These are phyloP conservation scores for Bolboschoenus planiculmis DNA, from an alignment of 176 grass and related monocot genomes.

Conservation along the genomic window DNA sequence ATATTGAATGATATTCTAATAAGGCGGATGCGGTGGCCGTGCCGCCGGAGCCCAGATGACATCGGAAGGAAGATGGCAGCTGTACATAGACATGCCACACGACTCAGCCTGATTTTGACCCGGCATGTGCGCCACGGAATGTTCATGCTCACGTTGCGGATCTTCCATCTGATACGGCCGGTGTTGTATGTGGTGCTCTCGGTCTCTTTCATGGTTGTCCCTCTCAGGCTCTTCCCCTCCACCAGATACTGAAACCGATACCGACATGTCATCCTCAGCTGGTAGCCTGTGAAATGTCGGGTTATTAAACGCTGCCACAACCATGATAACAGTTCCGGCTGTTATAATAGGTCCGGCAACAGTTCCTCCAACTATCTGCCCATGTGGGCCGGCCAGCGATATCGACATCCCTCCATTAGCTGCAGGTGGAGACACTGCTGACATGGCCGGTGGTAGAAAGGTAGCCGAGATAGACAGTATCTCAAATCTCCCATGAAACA, in stretches of 20 bases:
- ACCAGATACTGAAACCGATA: conserved; percentile 41
- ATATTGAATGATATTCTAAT: conserved; percentile 20
- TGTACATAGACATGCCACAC: conserved; percentile 47
- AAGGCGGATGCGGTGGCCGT: conserved; percentile 52
- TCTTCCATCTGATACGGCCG: neutral
- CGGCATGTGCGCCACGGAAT: neutral
- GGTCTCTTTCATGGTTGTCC: conserved; percentile 27
- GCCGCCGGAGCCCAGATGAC: conserved; percentile 56
- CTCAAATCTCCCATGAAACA: conserved; percentile 69
- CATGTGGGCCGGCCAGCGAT: conserved; percentile 82
- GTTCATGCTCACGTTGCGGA: conserved; percentile 17
- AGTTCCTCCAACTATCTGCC: conserved; percentile 79
- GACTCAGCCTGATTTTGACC: conserved; percentile 26
- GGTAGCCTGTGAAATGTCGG: conserved; percentile 92
- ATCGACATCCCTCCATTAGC: conserved; percentile 47
- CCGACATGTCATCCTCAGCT: conserved; percentile 43
- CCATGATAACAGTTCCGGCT: conserved; percentile 54
- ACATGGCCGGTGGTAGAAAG: conserved; percentile 55
- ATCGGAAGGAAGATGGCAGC: conserved; percentile 48
- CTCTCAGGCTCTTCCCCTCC: conserved; percentile 41
- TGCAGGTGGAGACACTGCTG: conserved; percentile 33
- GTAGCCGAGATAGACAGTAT: conserved; percentile 88
- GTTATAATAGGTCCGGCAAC: conserved; percentile 62
- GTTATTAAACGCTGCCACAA: conserved; percentile 72
- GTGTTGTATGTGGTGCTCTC: conserved; percentile 25